Percentiles rank a stretch among this genome's conserved stretches.
phyloP scores from a whole-genome alignment of 75 land plant species.

The Picea glauca region DNA sequence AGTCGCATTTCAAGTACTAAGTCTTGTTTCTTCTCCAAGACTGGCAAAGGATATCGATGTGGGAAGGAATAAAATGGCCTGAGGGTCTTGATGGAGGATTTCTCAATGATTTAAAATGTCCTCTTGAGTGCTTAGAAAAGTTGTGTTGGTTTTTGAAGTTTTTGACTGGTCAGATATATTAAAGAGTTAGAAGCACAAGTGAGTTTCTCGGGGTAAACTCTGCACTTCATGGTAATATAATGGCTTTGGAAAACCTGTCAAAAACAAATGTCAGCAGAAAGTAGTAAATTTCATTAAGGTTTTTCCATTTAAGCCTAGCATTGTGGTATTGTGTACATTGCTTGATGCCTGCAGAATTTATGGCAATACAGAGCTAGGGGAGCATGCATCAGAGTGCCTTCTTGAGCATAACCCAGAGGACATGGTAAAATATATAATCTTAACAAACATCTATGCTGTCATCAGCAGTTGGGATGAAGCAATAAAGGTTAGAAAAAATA shows the following conservation, averaged over 20 bases:
- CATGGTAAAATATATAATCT: no score
- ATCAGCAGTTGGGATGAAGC: no score
- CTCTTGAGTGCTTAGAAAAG: background rate
- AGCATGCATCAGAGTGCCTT: no score
- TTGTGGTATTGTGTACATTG: no score
- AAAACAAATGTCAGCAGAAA: background rate
- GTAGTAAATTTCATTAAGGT: background rate
- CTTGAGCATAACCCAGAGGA: no score
- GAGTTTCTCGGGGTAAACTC: background rate
- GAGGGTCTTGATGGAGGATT: background rate
- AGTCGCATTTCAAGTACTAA: background rate
- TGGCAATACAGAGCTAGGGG: no score
- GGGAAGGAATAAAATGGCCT: background rate
- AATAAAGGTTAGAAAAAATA: no score
- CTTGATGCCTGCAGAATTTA: no score
- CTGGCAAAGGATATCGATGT: background rate
- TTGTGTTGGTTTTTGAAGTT: background rate
- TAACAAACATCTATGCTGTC: no score
- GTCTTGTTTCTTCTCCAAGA: background rate
- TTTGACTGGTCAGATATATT: background rate
- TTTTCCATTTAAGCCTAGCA: no score
- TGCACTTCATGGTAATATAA: background rate
- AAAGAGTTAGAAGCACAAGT: background rate
- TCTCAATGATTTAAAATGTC: background rate
- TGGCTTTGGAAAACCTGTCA: background rate